Conservation (phyloP, 148 eudicot genomes). For the Euryodendron excelsum region DNA sequence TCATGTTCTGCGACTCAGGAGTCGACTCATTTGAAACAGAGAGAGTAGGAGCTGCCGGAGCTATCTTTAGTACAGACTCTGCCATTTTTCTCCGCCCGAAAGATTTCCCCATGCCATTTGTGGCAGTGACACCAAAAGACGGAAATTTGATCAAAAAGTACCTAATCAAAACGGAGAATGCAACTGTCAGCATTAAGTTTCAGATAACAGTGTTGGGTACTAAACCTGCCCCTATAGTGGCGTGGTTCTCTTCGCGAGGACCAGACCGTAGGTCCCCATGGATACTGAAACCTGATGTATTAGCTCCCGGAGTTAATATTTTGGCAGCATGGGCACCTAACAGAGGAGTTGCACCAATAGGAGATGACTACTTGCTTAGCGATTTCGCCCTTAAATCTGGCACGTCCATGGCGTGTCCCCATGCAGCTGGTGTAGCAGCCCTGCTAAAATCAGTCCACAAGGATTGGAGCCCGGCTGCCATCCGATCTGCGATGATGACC, state of each 20-base stretch:
- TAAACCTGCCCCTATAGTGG: slow-evolving; percentile 19
- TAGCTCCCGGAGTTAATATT: slow-evolving; percentile 24
- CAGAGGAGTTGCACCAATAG: background rate
- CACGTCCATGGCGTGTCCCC: slow-evolving; percentile 20
- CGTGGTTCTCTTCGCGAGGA: slow-evolving; percentile 15
- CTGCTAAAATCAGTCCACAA: slow-evolving; percentile 14
- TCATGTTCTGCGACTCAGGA: slow-evolving; percentile 14
- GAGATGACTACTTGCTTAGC: slow-evolving; percentile 1
- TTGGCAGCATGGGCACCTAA: slow-evolving; percentile 26
- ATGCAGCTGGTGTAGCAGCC: slow-evolving; percentile 12
- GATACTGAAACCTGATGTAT: slow-evolving; percentile 25
- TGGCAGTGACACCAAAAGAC: slow-evolving; percentile 1
- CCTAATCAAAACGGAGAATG: background rate
- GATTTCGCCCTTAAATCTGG: slow-evolving; percentile 6
- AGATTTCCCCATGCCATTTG: slow-evolving; percentile 7
- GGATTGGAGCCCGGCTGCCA: slow-evolving; percentile 29
- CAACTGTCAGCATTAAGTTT: slow-evolving; percentile 10
- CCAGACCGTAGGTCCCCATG: slow-evolving; percentile 5
- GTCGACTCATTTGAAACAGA: background rate
- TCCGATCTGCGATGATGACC: slow-evolving; percentile 26
- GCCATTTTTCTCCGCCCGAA: background rate
- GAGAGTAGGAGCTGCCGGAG: slow-evolving; percentile 17
- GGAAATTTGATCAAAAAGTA: slow-evolving; percentile 12
- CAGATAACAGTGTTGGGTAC: slow-evolving; percentile 14
- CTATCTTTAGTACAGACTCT: background rate